Conservation (phyloP, 2,329 filamentous ascomycete genomes). For the Epichloe coenophiala region DNA sequence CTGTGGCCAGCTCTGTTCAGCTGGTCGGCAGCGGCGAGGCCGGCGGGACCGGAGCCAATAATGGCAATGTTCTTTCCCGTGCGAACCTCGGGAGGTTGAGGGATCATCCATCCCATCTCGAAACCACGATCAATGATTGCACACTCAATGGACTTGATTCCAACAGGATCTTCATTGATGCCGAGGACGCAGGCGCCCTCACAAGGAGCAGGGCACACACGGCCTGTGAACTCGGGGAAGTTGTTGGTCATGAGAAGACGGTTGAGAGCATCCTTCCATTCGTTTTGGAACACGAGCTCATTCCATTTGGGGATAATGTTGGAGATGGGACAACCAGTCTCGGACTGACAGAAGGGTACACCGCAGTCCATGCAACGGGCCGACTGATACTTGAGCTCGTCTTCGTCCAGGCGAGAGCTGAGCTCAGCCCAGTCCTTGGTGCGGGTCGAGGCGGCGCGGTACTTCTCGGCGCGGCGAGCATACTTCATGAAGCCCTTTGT, state of each 20-base stretch:
- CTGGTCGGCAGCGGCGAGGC: constrained; percentile 82
- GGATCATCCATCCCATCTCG: constrained; percentile 96
- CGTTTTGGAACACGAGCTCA: constrained; percentile 59
- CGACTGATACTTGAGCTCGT: constrained; percentile 92
- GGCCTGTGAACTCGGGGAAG: constrained; percentile 95
- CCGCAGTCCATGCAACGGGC: constrained; percentile 98
- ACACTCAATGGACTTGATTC: constrained; percentile 97
- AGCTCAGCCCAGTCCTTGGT: constrained; percentile 92
- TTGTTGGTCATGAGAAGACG: constrained; percentile 93
- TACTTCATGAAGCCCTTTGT: constrained; percentile 98
- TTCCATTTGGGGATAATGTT: constrained; percentile 99
- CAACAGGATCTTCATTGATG: constrained; percentile 93
- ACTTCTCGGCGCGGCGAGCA: constrained; percentile 83
- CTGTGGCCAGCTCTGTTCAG: constrained; percentile 83
- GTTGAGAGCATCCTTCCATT: constrained; percentile 88
- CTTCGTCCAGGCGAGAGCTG: constrained; percentile 74
- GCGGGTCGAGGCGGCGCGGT: constrained; percentile 69
- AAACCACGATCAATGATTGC: constrained; percentile 96
- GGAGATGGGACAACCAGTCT: constrained; percentile 87
- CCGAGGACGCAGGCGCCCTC: constrained; percentile 92
- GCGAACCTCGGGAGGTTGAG: constrained; percentile 60
- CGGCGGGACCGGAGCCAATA: constrained; percentile 84
- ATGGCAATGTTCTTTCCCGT: constrained; percentile 81
- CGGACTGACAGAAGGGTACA: constrained; percentile 95
- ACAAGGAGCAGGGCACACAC: constrained; percentile 91